Evolutionary conservation across 2,329 filamentous ascomycete species (phyloP).

Genomic region (Penicillium sp.): DNA sequence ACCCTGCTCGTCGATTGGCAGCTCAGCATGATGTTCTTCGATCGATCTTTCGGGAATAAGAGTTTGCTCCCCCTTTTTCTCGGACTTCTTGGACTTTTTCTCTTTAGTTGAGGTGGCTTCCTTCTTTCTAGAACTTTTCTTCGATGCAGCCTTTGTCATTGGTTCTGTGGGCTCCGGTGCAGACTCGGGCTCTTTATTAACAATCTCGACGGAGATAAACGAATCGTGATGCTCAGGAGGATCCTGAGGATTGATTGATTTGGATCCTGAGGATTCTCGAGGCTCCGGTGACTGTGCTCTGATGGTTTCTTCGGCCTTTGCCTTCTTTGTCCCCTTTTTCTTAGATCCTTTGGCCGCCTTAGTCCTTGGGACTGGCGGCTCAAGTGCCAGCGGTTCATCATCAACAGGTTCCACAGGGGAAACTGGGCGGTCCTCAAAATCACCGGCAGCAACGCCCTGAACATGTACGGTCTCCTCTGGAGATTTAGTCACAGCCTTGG

Average conservation of each 20-base stretch:
- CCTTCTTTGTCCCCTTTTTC: slow-evolving; percentile 26
- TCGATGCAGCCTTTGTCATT: slow-evolving; percentile 20
- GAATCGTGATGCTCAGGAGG: slow-evolving; percentile 28
- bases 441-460: slow-evolving; percentile 7
- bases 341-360: slow-evolving; percentile 22
- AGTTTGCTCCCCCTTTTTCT: slow-evolving; percentile 23
- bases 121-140: slow-evolving; percentile 31
- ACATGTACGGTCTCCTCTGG: slow-evolving; percentile 9
- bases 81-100: slow-evolving; percentile 34
- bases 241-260: slow-evolving; percentile 3
- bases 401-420: slow-evolving; percentile 1
- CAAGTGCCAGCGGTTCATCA: slow-evolving; percentile 12
- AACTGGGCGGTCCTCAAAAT: slow-evolving; percentile 12
- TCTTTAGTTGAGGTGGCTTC: slow-evolving; percentile 17
- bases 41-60: slow-evolving; percentile 11
- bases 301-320: slow-evolving; percentile 19
- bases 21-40: slow-evolving; percentile 4
- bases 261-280: slow-evolving; percentile 4
- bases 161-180: slow-evolving; percentile 31
- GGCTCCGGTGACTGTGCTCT: slow-evolving; percentile 6
- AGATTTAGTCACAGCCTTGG: slow-evolving; percentile 21
- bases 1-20: slow-evolving; percentile 9
- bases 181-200: slow-evolving; percentile 28
- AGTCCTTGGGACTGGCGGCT: slow-evolving; percentile 19
- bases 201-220: slow-evolving; percentile 32